Evolutionary conservation across 2,329 filamentous ascomycete species (phyloP).

Genomic region (Corynespora cassiicola): DNA sequence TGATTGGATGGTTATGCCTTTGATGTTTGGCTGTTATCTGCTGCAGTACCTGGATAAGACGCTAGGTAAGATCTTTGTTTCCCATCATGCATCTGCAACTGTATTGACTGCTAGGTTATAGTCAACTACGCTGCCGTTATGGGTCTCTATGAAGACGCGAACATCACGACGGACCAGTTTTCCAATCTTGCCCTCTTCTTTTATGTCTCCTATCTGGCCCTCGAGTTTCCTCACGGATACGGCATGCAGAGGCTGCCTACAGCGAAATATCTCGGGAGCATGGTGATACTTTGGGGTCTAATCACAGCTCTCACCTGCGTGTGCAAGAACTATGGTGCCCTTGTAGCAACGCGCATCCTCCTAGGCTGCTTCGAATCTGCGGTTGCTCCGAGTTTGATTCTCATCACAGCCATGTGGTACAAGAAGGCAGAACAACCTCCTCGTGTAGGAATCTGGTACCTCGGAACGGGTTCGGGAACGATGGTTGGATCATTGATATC

Average conservation of each 20-base stretch:
- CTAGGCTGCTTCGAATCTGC: constrained; percentile 64
- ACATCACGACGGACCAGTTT: constrained; percentile 65
- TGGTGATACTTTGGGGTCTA: constrained; percentile 22
- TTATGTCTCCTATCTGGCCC: constrained; percentile 31
- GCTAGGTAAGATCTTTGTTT: constrained; percentile 13
- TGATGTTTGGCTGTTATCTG: constrained; percentile 30
- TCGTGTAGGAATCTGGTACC: constrained; percentile 36
- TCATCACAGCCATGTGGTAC: constrained; percentile 49
- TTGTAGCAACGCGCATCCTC: constrained; percentile 60
- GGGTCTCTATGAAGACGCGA: constrained; percentile 65
- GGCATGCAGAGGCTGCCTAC: constrained; percentile 35
- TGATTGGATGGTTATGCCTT: constrained; percentile 27
- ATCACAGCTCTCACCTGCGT: constrained; percentile 20
- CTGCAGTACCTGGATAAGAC: constrained; percentile 29
- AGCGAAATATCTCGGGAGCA: constrained; percentile 42
- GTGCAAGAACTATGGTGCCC: constrained; percentile 42
- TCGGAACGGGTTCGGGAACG: constrained; percentile 36
- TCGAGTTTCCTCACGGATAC: constrained; percentile 20
- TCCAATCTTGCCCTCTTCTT: constrained; percentile 63
- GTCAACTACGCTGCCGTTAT: constrained; percentile 64
- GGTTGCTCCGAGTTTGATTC: constrained; percentile 61
- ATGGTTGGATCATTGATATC: constrained; percentile 23
- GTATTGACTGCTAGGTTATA: not conserved
- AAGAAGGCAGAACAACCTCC: constrained; percentile 40
- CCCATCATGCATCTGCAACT: not conserved